Conservation (phyloP, 179 eudicot genomes). For the Silene vulgaris region DNA sequence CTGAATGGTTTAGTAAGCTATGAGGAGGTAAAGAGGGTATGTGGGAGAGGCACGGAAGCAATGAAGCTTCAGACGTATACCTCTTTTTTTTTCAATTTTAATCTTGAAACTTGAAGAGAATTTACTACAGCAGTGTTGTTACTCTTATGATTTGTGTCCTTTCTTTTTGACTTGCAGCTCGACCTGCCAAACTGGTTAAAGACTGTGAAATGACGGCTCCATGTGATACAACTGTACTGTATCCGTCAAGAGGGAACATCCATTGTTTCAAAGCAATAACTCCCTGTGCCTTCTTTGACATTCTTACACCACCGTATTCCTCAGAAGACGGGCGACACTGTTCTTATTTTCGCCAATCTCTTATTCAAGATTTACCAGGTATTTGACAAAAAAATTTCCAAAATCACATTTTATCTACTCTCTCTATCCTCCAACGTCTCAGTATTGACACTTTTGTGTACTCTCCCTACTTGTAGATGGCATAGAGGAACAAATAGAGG, state of each 20-base stretch:
- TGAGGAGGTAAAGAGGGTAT: background rate
- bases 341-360: conserved; percentile 69
- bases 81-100: background rate
- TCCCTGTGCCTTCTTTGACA: conserved; percentile 91
- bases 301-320: conserved; percentile 86
- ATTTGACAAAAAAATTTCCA: conserved; percentile 5
- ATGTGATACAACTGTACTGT: conserved; percentile 64
- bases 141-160: background rate
- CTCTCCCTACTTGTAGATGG: conserved; percentile 26
- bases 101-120: background rate
- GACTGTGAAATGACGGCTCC: conserved; percentile 83
- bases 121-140: background rate
- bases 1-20: no score
- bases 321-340: conserved; percentile 90
- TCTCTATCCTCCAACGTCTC: background rate
- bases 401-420: background rate
- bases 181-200: conserved; percentile 69
- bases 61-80: background rate
- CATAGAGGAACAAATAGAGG: conserved; percentile 59
- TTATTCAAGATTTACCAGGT: conserved; percentile 62
- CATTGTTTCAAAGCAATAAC: conserved; percentile 86
- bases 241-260: conserved; percentile 80
- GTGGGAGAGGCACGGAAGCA: background rate
- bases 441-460: background rate
- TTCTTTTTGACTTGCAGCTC: conserved; percentile 32